Evolutionary conservation across 1,284 basidiomycete genomes (phyloP).

Genomic region (Naganishia liquefaciens): DNA sequence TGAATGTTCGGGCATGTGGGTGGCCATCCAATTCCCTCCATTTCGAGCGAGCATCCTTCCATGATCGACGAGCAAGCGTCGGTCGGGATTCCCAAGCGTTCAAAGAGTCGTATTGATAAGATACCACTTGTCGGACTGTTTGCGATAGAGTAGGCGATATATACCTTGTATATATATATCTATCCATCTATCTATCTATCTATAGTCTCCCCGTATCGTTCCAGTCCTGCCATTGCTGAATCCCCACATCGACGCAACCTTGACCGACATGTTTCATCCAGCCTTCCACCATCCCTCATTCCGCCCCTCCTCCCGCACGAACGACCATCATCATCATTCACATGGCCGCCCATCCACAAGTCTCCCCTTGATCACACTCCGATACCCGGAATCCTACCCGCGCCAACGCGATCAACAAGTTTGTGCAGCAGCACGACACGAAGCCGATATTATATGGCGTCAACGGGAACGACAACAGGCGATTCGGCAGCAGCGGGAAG

Average conservation of each 20-base stretch:
- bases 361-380: not conserved
- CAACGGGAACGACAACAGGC: constrained; percentile 15
- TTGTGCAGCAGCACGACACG: not conserved
- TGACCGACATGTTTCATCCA: constrained; percentile 5
- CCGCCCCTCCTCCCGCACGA: not conserved
- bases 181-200: too few relatives aligned
- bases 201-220: too few relatives aligned
- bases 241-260: not conserved
- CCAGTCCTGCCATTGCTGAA: not conserved
- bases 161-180: not conserved
- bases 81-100: constrained; percentile 15
- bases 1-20: too few relatives aligned
- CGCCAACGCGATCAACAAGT: not conserved
- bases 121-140: not conserved
- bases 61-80: not conserved
- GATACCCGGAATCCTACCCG: not conserved
- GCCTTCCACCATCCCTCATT: constrained; percentile 15
- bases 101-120: not conserved
- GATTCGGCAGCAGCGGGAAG: constrained; percentile 5
- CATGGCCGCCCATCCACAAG: not conserved
- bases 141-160: constrained; percentile 2
- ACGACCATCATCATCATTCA: not conserved
- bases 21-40: too few relatives aligned
- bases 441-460: not conserved
- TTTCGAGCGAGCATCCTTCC: not conserved